These are phyloP conservation scores for Dothistroma pini DNA, from an alignment of 2,329 filamentous ascomycete genomes.

Conservation along the genomic window DNA sequence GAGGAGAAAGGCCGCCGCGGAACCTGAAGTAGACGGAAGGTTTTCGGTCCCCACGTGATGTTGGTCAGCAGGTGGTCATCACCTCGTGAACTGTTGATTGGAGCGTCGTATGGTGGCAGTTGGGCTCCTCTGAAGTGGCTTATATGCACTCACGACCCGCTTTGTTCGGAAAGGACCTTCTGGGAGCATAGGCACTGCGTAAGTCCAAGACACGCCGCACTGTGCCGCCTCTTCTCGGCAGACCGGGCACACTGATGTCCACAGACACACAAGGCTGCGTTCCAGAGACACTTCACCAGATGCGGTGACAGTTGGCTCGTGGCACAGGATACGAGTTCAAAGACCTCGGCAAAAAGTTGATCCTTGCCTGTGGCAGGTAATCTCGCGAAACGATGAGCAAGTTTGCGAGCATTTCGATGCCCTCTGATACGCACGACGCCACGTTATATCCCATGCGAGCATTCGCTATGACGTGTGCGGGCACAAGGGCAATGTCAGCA, in stretches of 20 bases:
- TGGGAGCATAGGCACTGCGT: background rate
- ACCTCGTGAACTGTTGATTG: background rate
- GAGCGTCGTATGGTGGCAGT: background rate
- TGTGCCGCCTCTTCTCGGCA: background rate
- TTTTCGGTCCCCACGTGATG: background rate
- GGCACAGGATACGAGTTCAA: background rate
- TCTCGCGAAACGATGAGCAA: background rate
- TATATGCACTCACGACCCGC: conserved; percentile 3
- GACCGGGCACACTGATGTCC: background rate
- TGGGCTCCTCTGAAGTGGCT: background rate
- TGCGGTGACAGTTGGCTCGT: background rate
- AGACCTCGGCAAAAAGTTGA: background rate
- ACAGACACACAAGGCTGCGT: too few species aligned
- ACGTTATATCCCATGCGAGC: conserved; percentile 1
- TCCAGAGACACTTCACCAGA: background rate
- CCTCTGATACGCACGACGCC: background rate
- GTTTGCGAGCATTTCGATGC: conserved; percentile 3
- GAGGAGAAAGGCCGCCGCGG: background rate
- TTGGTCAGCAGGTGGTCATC: background rate
- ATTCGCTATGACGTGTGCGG: too few species aligned
- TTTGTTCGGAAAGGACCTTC: background rate
- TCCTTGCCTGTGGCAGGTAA: background rate
- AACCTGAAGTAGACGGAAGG: background rate
- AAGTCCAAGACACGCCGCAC: background rate
- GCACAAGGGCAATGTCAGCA: background rate